Evolutionary conservation across 495 filamentous ascomycete species (phyloP).

Genomic region (Talaromyces stipitatus): DNA sequence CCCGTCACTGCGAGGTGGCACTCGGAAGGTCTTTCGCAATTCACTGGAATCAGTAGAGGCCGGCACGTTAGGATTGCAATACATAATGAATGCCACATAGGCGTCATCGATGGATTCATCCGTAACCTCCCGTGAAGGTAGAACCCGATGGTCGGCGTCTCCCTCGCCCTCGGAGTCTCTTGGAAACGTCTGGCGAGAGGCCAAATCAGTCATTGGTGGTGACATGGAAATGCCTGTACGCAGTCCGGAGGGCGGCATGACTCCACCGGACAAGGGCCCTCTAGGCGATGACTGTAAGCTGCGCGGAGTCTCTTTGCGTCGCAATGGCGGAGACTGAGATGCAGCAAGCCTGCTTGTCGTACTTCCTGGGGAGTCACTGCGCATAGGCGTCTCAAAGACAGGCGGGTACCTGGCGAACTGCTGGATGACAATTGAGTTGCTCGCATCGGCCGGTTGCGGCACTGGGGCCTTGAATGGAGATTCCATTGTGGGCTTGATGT

Average conservation of each 20-base stretch:
- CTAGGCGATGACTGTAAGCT: conserved; percentile 37
- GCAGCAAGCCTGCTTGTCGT: conserved; percentile 30
- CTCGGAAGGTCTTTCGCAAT: conserved; percentile 72
- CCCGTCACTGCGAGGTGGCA: conserved; percentile 83
- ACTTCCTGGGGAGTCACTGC: conserved; percentile 39
- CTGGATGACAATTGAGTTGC: conserved; percentile 28
- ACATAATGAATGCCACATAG: conserved; percentile 82
- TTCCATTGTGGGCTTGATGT: neutral
- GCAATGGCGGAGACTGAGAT: conserved; percentile 32
- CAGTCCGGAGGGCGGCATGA: conserved; percentile 20
- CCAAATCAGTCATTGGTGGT: conserved; percentile 30
- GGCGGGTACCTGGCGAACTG: conserved; percentile 39
- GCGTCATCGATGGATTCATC: conserved; percentile 76
- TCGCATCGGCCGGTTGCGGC: conserved; percentile 9
- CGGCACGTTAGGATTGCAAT: conserved; percentile 79
- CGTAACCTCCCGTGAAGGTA: conserved; percentile 66
- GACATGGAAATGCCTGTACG: conserved; percentile 30
- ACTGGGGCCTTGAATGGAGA: conserved; percentile 3
- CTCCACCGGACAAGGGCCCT: conserved; percentile 20
- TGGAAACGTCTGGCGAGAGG: conserved; percentile 19
- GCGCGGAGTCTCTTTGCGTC: conserved; percentile 37
- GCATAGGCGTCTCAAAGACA: conserved; percentile 29
- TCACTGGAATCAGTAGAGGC: conserved; percentile 63
- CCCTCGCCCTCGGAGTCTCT: conserved; percentile 27
- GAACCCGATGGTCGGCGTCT: conserved; percentile 24